These are phyloP conservation scores for Ceratocystis cubensis DNA, from an alignment of 2,329 filamentous ascomycete species.

Conservation along the genomic window DNA sequence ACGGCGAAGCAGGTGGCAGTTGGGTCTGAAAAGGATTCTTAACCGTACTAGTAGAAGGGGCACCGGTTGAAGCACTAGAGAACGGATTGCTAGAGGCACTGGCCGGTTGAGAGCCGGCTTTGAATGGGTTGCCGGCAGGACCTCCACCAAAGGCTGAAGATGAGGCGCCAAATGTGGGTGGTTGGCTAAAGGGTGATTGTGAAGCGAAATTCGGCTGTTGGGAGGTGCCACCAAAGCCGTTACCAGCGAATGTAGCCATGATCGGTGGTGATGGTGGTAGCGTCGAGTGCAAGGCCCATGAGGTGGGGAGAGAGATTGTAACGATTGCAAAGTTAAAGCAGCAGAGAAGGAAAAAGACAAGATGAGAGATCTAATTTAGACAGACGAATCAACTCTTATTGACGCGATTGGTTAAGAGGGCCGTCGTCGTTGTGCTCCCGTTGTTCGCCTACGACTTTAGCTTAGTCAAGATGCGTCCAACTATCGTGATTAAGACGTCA, in stretches of 20 bases:
- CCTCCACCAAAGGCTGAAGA: background rate
- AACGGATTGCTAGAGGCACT: conserved; percentile 16
- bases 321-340: background rate
- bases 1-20: conserved; percentile 2
- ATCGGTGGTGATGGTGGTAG: conserved; percentile 12
- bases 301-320: background rate
- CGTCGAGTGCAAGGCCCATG: background rate
- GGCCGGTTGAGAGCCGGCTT: background rate
- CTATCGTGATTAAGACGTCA: too few relatives aligned
- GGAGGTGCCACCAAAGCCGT: conserved; percentile 13
- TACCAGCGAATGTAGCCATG: conserved; percentile 19
- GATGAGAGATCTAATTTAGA: too few relatives aligned
- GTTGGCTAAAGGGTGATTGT: conserved; percentile 18
- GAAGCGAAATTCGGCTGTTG: conserved; percentile 12
- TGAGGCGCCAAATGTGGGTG: conserved; percentile 1
- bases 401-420: too few relatives aligned
- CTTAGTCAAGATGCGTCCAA: too few relatives aligned
- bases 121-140: conserved; percentile 14
- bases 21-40: conserved; percentile 17
- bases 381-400: too few relatives aligned
- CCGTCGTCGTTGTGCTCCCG: too few relatives aligned
- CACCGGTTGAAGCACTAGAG: background rate
- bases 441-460: too few relatives aligned
- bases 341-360: background rate
- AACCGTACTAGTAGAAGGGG: background rate